Evolutionary conservation across 75 land plant species (phyloP), one percentile per base, ranked within the genome.

Genomic region (Sequoia sempervirens): DNA sequence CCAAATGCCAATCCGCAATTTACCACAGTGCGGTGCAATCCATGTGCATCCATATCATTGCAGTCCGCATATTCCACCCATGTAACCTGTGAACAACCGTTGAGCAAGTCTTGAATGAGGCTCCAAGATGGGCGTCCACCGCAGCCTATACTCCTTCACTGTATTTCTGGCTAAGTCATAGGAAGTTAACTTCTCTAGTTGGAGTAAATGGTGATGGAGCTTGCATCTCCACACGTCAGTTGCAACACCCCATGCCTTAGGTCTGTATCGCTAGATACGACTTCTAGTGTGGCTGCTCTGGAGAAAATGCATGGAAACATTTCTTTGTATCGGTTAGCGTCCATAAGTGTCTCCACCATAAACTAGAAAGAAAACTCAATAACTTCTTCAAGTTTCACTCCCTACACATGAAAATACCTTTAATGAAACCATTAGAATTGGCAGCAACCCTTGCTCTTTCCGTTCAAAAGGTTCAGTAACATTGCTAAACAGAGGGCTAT

Each of bases 221-320:
- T 85, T 92, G 93, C 38, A 90, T 70, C 70, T 92, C 93, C 14
- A 90, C 88, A 82, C 86, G 88, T 90, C 91, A 89, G 64, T 82
- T 89, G 90, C 28, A 89, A 37, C 12, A 87, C 91, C 8, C 91
- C 91, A 88, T 89, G 82, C 23, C 72, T 80, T 79, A 79, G 85
- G 17, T 90, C 91, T 30, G 90, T 84, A 7, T 87, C 87, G 20
- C 78, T 89, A 36, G 86, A 84, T 12, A 89, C 82, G 18, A 89
- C 85, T 40, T 89, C 91, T 37, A 88, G 4, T 5, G 91, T 88
- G 3, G 54, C 12, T 11, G 84, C 91, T 30, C 84, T 85, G n/a
- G 91, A 89, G 7, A 89, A 73, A 12, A 89, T 88, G 58, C 84
- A 53, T 6, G 90, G 87, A 80, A 88, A 89, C 83, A 88, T 43